Base-by-base conservation (phyloP, 2,329 filamentous ascomycete species). In the Aurifilum marmelostoma region DNA sequence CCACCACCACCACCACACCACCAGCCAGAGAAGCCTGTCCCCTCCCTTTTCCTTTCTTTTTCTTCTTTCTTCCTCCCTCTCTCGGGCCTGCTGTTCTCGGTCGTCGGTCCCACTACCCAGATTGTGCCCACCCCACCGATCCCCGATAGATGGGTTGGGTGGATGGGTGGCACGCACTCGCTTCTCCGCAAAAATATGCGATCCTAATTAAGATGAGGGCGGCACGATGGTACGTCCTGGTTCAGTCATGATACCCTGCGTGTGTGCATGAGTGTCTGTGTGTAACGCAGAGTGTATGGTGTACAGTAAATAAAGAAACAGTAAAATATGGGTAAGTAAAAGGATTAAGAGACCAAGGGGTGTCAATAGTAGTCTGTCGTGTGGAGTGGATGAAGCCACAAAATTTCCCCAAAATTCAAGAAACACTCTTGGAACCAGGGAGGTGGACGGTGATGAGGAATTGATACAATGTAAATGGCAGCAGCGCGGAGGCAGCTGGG, bases 31-130 rank as follows among this genome's bases (percentile, higher is more conserved):
- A n/a, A n/a, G n/a, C n/a, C n/a, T n/a, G n/a, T n/a, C n/a, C n/a
- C n/a, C n/a, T n/a, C n/a, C n/a, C n/a, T 50, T 27, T 37, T 34
- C 43, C 43, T 63, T n/a, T 34, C 34, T 43, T 27, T 14, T 32
- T 8, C 34, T 8, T 34, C 34, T 34, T 34, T 34, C 8, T 34
- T 24, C 41, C 41, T 18, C 41, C 50, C 27, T 34, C 32, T 43
- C 18, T 14, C 18, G 27, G 56, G 18, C n/a, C 54, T 43, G 32
- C 21, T 16, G 14, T 21, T 27, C 8, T 68, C 62, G 66, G 68
- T 65, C 66, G 66, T 66, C 66, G 66, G 68, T 62, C 56, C 68
- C 68, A 47, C 66, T 70, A 34, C 68, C 66, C 14, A 62, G 43
- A 37, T 29, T 24, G 58, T 29, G 29, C 61, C 24, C 39, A 34